A percentile compares a stretch with the other conserved stretches of the same genome.
Conservation (phyloP, 805 yeast genomes). For the Lipomyces orientalis region DNA sequence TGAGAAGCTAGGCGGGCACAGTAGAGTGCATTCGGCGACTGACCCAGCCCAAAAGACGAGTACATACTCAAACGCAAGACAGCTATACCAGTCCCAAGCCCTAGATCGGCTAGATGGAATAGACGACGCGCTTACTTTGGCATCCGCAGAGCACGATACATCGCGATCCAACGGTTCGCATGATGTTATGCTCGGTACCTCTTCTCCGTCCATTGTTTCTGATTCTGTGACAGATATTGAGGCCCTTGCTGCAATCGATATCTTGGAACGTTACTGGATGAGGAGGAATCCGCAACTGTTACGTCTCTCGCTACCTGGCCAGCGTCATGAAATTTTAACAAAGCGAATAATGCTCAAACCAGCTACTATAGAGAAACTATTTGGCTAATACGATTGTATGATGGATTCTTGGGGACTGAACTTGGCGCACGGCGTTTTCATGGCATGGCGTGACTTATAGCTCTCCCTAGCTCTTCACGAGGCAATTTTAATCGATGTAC, state of each 20-base stretch:
- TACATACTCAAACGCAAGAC: neutral
- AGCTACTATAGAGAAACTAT: slow-evolving; percentile 13
- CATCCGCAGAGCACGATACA: neutral
- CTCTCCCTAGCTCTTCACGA: neutral
- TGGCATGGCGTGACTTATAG: neutral
- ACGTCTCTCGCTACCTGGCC: slow-evolving; percentile 21
- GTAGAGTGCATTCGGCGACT: neutral
- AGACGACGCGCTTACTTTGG: neutral
- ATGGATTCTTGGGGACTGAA: neutral
- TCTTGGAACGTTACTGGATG: slow-evolving; percentile 30
- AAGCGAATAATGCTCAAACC: slow-evolving; percentile 11
- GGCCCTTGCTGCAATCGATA: slow-evolving; percentile 27
- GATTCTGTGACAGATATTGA: slow-evolving; percentile 14
- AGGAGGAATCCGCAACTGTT: slow-evolving; percentile 23
- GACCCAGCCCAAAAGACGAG: neutral
- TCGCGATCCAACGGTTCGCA: neutral
- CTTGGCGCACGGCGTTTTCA: neutral
- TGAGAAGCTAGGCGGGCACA: slow-evolving; percentile 9
- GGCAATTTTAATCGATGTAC: neutral
- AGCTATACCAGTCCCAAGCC: neutral
- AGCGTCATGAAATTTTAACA: slow-evolving; percentile 29
- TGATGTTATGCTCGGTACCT: neutral
- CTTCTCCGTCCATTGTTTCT: neutral
- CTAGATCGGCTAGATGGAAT: neutral
- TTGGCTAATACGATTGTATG: slow-evolving; percentile 8